Evolutionary conservation across 768 basidiomycete genomes (phyloP).

Genomic region (Paxillus rubicundulus): DNA sequence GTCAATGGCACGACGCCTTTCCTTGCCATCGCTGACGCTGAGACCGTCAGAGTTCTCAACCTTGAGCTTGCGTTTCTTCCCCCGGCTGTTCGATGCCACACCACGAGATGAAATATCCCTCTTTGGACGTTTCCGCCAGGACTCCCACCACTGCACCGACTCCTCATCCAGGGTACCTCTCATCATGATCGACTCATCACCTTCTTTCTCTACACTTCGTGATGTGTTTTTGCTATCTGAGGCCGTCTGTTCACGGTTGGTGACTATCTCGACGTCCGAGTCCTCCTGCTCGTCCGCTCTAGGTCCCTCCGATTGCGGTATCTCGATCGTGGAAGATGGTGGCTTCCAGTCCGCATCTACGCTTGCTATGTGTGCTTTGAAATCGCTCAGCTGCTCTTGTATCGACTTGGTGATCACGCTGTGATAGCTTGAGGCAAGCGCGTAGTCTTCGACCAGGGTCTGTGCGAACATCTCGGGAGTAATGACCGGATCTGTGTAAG

Average conservation of each 20-base stretch:
- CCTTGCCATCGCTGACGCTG: slow-evolving; percentile 34
- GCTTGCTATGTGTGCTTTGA: slow-evolving; percentile 60
- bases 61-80: slow-evolving; percentile 44
- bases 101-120: slow-evolving; percentile 28
- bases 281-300: slow-evolving; percentile 28
- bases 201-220: slow-evolving; percentile 15
- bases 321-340: slow-evolving; percentile 18
- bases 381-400: slow-evolving; percentile 84
- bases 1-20: slow-evolving; percentile 52
- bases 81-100: slow-evolving; percentile 29
- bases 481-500: slow-evolving; percentile 71
- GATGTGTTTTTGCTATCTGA: slow-evolving; percentile 25
- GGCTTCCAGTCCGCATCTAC: slow-evolving; percentile 46
- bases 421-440: slow-evolving; percentile 64
- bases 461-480: slow-evolving; percentile 90
- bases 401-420: slow-evolving; percentile 74
- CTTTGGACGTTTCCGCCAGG: slow-evolving; percentile 57
- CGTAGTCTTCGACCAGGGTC: slow-evolving; percentile 88
- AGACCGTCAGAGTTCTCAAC: slow-evolving; percentile 20
- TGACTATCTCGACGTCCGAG: slow-evolving; percentile 25
- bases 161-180: slow-evolving; percentile 50
- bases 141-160: slow-evolving; percentile 63
- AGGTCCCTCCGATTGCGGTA: slow-evolving; percentile 20
- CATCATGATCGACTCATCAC: slow-evolving; percentile 19
- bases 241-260: slow-evolving; percentile 9